A percentile compares a stretch with the other conserved stretches of the same genome.
phyloP scores from a whole-genome alignment of 192 early-diverging fungal species.

The Coemansia reversa region DNA sequence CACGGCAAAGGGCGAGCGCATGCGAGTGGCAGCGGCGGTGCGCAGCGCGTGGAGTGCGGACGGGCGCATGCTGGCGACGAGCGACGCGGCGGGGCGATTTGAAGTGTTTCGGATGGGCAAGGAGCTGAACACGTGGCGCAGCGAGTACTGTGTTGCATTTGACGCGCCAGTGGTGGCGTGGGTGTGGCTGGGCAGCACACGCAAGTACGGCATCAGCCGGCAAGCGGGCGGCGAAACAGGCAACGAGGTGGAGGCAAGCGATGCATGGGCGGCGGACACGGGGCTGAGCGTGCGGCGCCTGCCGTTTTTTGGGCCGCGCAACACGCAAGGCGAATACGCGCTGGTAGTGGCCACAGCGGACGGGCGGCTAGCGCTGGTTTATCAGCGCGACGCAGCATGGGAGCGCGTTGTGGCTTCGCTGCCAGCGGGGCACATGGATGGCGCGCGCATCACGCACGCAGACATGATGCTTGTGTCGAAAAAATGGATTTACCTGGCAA shows the following conservation, averaged over 20 bases:
- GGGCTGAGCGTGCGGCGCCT: slow-evolving; percentile 37
- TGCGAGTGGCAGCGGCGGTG: slow-evolving; percentile 48
- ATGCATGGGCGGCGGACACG: slow-evolving; percentile 37
- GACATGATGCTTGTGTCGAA: slow-evolving; percentile 56
- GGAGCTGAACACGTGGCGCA: slow-evolving; percentile 48
- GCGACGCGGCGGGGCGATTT: slow-evolving; percentile 48
- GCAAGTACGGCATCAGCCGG: slow-evolving; percentile 53
- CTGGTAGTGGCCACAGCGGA: slow-evolving; percentile 49
- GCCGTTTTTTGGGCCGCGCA: slow-evolving; percentile 54
- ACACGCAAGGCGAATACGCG: slow-evolving; percentile 52
- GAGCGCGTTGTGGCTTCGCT: slow-evolving; percentile 40
- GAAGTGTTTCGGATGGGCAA: slow-evolving; percentile 40
- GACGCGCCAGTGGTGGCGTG: slow-evolving; percentile 47
- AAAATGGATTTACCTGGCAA: slow-evolving; percentile 52
- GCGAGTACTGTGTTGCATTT: slow-evolving; percentile 47
- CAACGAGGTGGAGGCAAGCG: background rate
- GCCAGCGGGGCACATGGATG: slow-evolving; percentile 23
- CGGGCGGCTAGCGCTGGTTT: slow-evolving; percentile 47
- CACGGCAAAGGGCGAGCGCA: slow-evolving; percentile 35
- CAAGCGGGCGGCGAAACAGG: slow-evolving; percentile 1
- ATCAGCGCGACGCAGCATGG: slow-evolving; percentile 52
- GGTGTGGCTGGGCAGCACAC: slow-evolving; percentile 43
- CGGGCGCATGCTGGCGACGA: slow-evolving; percentile 39
- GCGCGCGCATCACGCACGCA: slow-evolving; percentile 35
- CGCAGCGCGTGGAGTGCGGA: slow-evolving; percentile 51